Conservation (phyloP, 768 basidiomycete genomes). For the Xerocomellus intermedius region DNA sequence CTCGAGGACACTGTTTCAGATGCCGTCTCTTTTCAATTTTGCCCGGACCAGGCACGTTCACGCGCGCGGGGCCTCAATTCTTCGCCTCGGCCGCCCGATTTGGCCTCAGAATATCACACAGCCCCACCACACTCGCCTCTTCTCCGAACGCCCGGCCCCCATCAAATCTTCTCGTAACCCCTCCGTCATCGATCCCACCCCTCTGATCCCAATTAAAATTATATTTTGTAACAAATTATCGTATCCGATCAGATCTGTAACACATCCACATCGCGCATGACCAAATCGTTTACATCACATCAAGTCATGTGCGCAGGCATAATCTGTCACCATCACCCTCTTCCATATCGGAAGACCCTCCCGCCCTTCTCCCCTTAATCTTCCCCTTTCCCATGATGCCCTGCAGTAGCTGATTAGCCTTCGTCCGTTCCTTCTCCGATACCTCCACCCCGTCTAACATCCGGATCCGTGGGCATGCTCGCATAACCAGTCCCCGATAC, state of each 20-base stretch:
- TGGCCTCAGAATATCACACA: conserved; percentile 21
- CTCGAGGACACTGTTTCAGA: conserved; percentile 33
- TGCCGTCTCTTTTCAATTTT: conserved; percentile 25
- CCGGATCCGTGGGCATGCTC: conserved; percentile 60
- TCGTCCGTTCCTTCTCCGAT: conserved; percentile 78
- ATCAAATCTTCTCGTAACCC: conserved; percentile 25
- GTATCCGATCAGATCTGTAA: conserved; percentile 14
- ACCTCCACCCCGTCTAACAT: conserved; percentile 87
- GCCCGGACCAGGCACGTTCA: conserved; percentile 24
- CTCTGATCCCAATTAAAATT: conserved; percentile 4
- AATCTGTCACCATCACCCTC: conserved; percentile 27
- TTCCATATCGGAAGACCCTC: conserved; percentile 15
- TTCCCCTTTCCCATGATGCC: conserved; percentile 48
- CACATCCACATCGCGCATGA: neutral
- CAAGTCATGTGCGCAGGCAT: conserved; percentile 31
- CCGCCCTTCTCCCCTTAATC: conserved; percentile 30
- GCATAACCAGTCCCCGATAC: conserved; percentile 88
- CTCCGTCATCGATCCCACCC: conserved; percentile 16
- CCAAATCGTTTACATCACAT: conserved; percentile 13
- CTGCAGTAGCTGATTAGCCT: conserved; percentile 68
- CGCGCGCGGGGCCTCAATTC: conserved; percentile 25
- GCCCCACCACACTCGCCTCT: conserved; percentile 14
- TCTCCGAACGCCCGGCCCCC: conserved; percentile 11
- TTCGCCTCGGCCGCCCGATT: conserved; percentile 20
- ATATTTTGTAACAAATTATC: conserved; percentile 6